phyloP scores from a whole-genome alignment of 164 flowering plant species.

The grape (Vitis vinifera) region ASM3070453v1 NC_081817.1:5195501-5196000 shows the following conservation, averaged over 20 bases:
- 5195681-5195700: constrained; percentile 47
- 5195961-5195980: constrained; percentile 60
- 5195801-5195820: constrained; percentile 59
- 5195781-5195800: constrained; percentile 74
- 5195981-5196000: constrained; percentile 43
- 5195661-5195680: constrained; percentile 55
- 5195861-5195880: constrained; percentile 18
- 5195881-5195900: constrained; percentile 20
- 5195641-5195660: constrained; percentile 68
- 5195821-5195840: constrained; percentile 51
- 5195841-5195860: constrained; percentile 52
- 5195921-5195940: constrained; percentile 62
- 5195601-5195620: constrained; percentile 72
- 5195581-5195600: constrained; percentile 82
- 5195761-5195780: constrained; percentile 90
- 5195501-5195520: constrained; percentile 89
- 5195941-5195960: constrained; percentile 55
- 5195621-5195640: constrained; percentile 96
- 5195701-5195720: constrained; percentile 33
- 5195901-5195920: constrained; percentile 20
- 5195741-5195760: constrained; percentile 56
- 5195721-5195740: constrained; percentile 53
- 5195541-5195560: constrained; percentile 68
- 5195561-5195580: constrained; percentile 76
- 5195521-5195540: constrained; percentile 94